Evolutionary conservation across 2,329 filamentous ascomycete species (phyloP), one percentile per base, ranked within the genome.

Genomic region (Ilyonectria mors-panacis): DNA sequence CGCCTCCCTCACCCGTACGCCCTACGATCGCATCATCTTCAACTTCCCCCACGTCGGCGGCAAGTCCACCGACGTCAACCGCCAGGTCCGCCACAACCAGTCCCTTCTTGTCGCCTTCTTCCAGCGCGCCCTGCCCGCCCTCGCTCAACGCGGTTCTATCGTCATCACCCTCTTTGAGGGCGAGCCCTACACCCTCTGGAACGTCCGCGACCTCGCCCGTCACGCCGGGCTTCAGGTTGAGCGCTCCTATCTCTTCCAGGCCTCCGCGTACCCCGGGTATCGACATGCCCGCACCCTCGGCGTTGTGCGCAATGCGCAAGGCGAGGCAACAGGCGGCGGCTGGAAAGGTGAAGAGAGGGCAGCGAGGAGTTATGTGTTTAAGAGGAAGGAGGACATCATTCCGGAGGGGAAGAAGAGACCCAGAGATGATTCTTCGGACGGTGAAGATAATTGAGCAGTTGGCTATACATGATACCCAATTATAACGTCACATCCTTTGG

Each of bases 31-130:
- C 63, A 91, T 98, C 69, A 86, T 95, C 72, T 99, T 98, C 89
- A 97, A 98, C 85, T 99, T 99, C 81, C 96, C 96, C 39, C 96
- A 99, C 83, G 93, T 97, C 4, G 96, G 96, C 70, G 96, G 96
- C 51, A 91, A 97, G 76, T 93, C 90, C 71, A 98, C 92, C 73
- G 95, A 98, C 83, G 92, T 98, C 63, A 98, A 98, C 83, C 88
- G 96, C 39, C 96, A 99, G 82, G 94, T 98, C 15, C 91, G 96
- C 63, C 90, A 93, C 79, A 98, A 99, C 83, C 95, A 97, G 81
- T 90, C 92, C 76, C 85, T 94, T 57, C 85, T 94, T 39, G 91
- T 93, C 15, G 83, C 85, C 48, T 93, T 93, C 82, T 94, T 94
- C 82, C 78, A 80, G 66, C 81, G 84, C 62, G 85, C 87, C 1